Evolutionary conservation across 495 filamentous ascomycete species (phyloP), one percentile per base, ranked within the genome.

Genomic region (Trichoderma asperelloides): DNA sequence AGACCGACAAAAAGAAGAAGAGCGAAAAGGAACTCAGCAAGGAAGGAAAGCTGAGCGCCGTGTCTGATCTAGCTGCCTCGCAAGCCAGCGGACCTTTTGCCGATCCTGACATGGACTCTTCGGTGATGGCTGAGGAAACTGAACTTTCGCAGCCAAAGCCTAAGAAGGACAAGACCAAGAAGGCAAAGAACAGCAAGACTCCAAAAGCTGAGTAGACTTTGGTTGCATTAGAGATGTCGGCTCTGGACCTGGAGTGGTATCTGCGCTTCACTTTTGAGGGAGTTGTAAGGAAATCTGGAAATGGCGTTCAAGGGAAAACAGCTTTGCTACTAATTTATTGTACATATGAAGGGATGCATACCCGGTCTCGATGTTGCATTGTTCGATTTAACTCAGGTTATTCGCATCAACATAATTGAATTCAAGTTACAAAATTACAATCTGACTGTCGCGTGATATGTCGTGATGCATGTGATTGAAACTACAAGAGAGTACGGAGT

Each of bases 191-290:
- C 12, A 60, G 55, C 55, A 60, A 60, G 55, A 7, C 13, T 23
- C 12, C 13, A 21, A 21, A 60, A 25, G 55, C 23, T 30, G 55
- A 60, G 25, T 30, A 30, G 27, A 21, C 30, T 60, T 60, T 60
- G 27, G 4, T 30, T 28, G 55, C 55, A 60, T 60, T 15, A 21
- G 55, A 23, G 55, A 60, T 23, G 55, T 25, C 27, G 25, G 55
- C 55, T 60, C 16, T 30, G 13, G 25, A 23, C 55, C 7, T 23
- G 55, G 55, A 12, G 55, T 30, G 55, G 55, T 60, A 60, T 60
- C 55, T 60, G 55, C 49, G 27, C 55, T 60, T 60, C 51, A 60
- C 51, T 28, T 51, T 60, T 60, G 51, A 60, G 51, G 51, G 51
- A 60, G 51, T 60, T 60, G 51, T 60, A 60, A 27, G 9, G 51